Conservation (phyloP, 2,329 filamentous ascomycete species). For the Botrytis sinoallii region DNA sequence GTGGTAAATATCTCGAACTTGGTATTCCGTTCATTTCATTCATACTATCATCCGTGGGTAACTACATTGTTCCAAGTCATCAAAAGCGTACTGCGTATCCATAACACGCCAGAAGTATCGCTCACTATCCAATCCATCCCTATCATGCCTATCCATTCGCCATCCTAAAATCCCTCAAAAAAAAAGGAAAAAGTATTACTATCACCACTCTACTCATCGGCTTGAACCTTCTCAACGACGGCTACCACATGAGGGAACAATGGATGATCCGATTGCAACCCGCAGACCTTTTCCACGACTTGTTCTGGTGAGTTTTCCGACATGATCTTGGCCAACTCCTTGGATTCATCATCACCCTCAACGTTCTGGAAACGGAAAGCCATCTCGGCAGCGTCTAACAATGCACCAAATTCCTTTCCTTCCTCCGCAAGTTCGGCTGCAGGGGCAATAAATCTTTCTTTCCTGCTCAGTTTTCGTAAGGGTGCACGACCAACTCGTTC, state of each 20-base stretch:
- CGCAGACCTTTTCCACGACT: constrained; percentile 77
- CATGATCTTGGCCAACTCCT: constrained; percentile 82
- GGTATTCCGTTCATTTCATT: neutral
- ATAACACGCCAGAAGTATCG: constrained; percentile 13
- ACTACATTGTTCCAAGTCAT: neutral
- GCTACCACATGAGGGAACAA: constrained; percentile 73
- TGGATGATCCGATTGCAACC: constrained; percentile 72
- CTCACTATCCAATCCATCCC: constrained; percentile 3
- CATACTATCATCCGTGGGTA: neutral
- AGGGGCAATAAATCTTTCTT: constrained; percentile 93
- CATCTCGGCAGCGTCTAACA: constrained; percentile 85
- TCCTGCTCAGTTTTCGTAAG: constrained; percentile 86
- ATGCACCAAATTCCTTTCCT: constrained; percentile 66
- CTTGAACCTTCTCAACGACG: constrained; percentile 81
- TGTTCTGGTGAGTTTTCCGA: constrained; percentile 68
- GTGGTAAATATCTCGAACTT: neutral
- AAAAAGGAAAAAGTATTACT: constrained; percentile 9
- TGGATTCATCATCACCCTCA: constrained; percentile 84
- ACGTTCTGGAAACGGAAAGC: constrained; percentile 94
- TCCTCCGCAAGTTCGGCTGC: constrained; percentile 84
- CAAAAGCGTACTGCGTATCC: constrained; percentile 5
- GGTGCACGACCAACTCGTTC: constrained; percentile 95
- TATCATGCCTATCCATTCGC: constrained; percentile 1
- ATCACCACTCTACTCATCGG: constrained; percentile 33
- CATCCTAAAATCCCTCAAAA: constrained; percentile 20